Conservation (phyloP, 2,329 filamentous ascomycete species). For the Alternaria ventricosa region DNA sequence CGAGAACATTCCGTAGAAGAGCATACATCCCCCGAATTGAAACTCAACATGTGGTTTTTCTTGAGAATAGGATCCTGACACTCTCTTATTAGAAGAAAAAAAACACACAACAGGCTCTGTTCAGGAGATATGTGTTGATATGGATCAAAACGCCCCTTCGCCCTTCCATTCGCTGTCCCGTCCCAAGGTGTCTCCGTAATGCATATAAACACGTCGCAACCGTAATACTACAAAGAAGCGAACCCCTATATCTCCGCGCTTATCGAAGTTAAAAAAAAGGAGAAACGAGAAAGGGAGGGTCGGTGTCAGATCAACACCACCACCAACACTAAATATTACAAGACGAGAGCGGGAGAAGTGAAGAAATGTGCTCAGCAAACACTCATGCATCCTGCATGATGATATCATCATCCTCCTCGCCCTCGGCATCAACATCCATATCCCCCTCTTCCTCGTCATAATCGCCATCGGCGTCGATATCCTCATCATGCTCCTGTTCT, state of each 20-base stretch:
- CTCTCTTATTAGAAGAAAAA: not conserved
- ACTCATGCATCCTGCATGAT: slow-evolving; percentile 12
- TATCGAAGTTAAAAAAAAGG: not conserved
- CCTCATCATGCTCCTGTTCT: slow-evolving; percentile 39
- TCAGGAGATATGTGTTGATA: not conserved
- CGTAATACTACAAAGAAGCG: not conserved
- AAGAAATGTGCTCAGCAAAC: not conserved
- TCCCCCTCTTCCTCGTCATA: slow-evolving; percentile 16
- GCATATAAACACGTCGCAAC: not conserved
- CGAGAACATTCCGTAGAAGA: not conserved
- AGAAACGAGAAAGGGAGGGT: not conserved
- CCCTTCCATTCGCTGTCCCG: not conserved
- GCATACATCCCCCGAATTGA: not conserved
- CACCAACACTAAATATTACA: not conserved
- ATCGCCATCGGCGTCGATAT: slow-evolving; percentile 28
- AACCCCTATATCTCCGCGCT: not conserved
- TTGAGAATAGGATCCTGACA: not conserved
- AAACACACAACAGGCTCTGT: fast-evolving
- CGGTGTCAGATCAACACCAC: not conserved
- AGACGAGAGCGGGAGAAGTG: not conserved
- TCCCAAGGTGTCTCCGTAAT: slow-evolving; percentile 9
- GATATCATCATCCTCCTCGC: slow-evolving; percentile 41
- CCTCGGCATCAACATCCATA: slow-evolving; percentile 20
- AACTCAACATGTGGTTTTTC: not conserved
- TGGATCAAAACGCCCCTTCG: too few species aligned